A percentile compares a stretch with the other conserved stretches of the same genome.
Evolutionary conservation across 2,329 filamentous ascomycete genomes (phyloP).

Genomic region (Clonostachys rosea): DNA sequence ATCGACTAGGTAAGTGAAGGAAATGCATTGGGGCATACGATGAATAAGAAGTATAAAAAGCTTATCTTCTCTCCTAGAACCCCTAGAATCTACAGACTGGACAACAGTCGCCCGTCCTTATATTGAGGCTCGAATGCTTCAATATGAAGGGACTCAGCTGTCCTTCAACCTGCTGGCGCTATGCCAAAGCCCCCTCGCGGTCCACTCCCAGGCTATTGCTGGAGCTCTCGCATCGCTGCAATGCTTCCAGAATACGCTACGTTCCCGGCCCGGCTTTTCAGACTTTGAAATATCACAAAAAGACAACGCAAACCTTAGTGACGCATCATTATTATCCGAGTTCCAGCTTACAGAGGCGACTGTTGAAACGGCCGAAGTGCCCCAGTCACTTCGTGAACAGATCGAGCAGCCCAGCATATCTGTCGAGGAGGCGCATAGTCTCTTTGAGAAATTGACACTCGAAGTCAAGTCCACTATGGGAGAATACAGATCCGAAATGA

Average conservation of each 20-base stretch:
- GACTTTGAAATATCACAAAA: too few relatives aligned
- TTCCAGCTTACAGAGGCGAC: conserved; percentile 6
- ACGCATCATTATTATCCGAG: not conserved
- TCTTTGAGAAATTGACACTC: conserved; percentile 30
- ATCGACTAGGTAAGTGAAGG: conserved; percentile 19
- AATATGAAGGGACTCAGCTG: conserved; percentile 59
- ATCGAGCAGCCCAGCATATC: not conserved
- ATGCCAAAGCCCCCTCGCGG: conserved; percentile 58
- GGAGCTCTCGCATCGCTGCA: conserved; percentile 30
- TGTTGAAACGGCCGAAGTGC: conserved; percentile 12
- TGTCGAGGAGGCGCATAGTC: not conserved
- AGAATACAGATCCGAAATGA: conserved; percentile 43
- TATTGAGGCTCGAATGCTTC: conserved; percentile 63
- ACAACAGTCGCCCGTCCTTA: conserved; percentile 57
- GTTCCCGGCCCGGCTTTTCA: conserved; percentile 2
- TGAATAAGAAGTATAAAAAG: not conserved
- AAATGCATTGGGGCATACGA: not conserved
- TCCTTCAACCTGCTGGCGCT: conserved; percentile 78
- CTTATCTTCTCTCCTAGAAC: conserved; percentile 17
- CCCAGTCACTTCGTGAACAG: conserved; percentile 4
- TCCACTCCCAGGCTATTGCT: conserved; percentile 41
- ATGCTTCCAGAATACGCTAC: too few relatives aligned
- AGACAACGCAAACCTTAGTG: not conserved
- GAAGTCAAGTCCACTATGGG: conserved; percentile 35
- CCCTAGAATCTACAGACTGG: conserved; percentile 50